Evolutionary conservation across 352 stramenopile species (phyloP), one percentile per base, ranked within the genome.

Genomic region (Phytophthora hybrid): DNA sequence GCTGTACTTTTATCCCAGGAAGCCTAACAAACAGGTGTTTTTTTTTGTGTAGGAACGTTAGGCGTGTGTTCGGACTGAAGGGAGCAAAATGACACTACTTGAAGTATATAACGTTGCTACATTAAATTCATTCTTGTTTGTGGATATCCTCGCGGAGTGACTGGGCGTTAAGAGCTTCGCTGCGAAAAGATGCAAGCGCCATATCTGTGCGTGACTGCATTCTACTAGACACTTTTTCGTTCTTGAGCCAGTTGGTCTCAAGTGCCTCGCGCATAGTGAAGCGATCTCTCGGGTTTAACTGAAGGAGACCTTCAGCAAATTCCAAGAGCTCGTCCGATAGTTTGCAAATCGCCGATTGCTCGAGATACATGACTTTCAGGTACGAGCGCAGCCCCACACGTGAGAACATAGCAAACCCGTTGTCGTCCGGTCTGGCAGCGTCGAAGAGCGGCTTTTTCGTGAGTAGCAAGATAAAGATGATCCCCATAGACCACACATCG

Each of bases 281-380:
- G 5, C 95, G 82, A 44, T 93, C 82, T 7, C 72, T 78, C 0
- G 95, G 93, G 72, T 98, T 88, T 9, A 97, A 76, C 23, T 92
- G 83, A 5, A 98, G 77, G 46, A 98, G 77, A 1, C 91, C 88
- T 54, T 97, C 90, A 4, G 96, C 73, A 10, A 98, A 74, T 41
- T 88, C 82, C 14, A 98, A 60, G 47, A 92, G 73, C 4, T 84
- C 82, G 9, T 87, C 84, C 1, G 82, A 84, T n/a, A 91, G 65
- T 21, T 78, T 79, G 54, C 80, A 90, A 13, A 91, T 77, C 13
- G 82, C 82, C 4, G 75, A 85, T 56, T 91, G 84, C 49, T 91
- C 84, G 6, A 91, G 67, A 71, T 90, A 90, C 80, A 91, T 90
- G 7, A 79, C 77, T 51, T 85, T 85, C 53, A 91, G 55, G 58